These are phyloP conservation scores for Cyathus striatus DNA, from an alignment of 768 basidiomycete genomes.

Conservation along the genomic window DNA sequence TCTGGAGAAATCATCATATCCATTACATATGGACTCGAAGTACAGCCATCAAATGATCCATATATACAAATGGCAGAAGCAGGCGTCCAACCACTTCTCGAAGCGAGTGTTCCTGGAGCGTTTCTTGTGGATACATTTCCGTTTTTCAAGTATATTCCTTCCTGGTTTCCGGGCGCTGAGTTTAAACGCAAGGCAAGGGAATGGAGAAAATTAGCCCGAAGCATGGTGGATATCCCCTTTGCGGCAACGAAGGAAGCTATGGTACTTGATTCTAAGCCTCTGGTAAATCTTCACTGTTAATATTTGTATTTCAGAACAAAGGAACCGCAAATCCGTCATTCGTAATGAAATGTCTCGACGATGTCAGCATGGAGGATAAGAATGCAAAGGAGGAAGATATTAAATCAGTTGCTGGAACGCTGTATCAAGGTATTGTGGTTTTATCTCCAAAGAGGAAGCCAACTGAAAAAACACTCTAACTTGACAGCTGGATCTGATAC, in stretches of 20 bases:
- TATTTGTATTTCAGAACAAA: conserved; percentile 3
- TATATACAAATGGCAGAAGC: background rate
- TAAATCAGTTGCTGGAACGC: no score
- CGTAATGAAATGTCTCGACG: no score
- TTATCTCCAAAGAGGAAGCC: no score
- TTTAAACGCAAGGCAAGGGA: conserved; percentile 30
- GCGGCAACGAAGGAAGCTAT: conserved; percentile 16
- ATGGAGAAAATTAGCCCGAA: conserved; percentile 13
- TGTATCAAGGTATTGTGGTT: no score
- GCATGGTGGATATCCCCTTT: no score
- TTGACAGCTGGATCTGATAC: no score
- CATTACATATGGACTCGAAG: background rate
- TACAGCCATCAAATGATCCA: background rate
- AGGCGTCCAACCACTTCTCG: conserved; percentile 5
- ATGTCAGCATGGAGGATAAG: no score
- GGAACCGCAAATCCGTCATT: no score
- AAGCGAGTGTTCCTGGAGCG: conserved; percentile 11
- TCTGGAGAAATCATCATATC: background rate
- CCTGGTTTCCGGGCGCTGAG: conserved; percentile 37
- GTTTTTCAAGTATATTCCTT: conserved; percentile 28
- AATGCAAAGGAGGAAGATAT: no score
- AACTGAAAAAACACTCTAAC: no score
- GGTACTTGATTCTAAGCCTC: conserved; percentile 18
- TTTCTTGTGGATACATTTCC: conserved; percentile 20
- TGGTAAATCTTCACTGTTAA: conserved; percentile 13